phyloP scores from a whole-genome alignment of 257 asterid species.

The Cynanchum wilfordii region DNA sequence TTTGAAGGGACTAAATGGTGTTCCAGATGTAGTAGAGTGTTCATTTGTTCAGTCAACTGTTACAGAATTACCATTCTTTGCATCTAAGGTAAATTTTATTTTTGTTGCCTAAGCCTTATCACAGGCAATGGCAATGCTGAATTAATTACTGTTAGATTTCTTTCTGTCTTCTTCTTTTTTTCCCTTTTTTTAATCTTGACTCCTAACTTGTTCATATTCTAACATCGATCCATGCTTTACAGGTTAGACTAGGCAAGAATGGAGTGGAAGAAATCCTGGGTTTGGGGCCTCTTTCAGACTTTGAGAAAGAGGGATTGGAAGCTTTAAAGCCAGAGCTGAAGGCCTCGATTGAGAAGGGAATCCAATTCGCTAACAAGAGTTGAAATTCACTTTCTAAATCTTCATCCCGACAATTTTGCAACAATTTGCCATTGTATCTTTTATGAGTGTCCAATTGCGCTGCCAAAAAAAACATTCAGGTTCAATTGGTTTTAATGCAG shows the following conservation, averaged over 20 bases:
- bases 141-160: neutral
- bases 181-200: too few relatives aligned
- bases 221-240: too few relatives aligned
- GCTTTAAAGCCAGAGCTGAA: constrained; percentile 59
- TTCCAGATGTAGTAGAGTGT: constrained; percentile 75
- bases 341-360: constrained; percentile 71
- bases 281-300: constrained; percentile 52
- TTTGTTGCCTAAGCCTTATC: neutral
- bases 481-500: neutral
- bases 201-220: too few relatives aligned
- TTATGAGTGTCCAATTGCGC: neutral
- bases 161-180: too few relatives aligned
- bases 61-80: constrained; percentile 74
- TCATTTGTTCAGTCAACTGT: constrained; percentile 65
- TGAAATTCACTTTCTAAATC: constrained; percentile 7
- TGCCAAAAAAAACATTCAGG: too few relatives aligned
- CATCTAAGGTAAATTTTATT: constrained; percentile 48
- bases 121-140: neutral
- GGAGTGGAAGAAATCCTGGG: constrained; percentile 80
- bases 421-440: neutral
- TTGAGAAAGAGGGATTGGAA: constrained; percentile 67
- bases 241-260: constrained; percentile 78
- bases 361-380: constrained; percentile 46
- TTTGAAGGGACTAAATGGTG: constrained; percentile 86
- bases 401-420: constrained; percentile 27